Conservation (phyloP, 1,284 basidiomycete species). For the Coniferiporia sulphurascens region DNA sequence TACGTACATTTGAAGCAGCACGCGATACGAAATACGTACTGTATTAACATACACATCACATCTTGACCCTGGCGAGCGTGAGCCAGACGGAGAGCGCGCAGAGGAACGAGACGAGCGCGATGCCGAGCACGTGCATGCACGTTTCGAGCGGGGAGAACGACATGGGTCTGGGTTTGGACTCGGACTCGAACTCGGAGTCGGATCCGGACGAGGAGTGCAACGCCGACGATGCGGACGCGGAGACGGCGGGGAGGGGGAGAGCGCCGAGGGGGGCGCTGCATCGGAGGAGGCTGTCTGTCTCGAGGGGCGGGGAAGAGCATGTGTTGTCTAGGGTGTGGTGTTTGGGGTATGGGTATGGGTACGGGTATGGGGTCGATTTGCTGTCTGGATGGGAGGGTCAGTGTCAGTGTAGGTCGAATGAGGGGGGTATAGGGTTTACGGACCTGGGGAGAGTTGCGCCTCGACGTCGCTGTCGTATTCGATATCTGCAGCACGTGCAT, state of each 20-base stretch:
- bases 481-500: neutral
- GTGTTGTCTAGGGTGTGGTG: neutral
- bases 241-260: neutral
- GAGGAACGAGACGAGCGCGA: neutral
- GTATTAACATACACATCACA: neutral
- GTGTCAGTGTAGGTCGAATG: neutral
- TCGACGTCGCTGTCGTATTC: neutral
- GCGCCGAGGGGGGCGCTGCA: neutral
- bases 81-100: constrained; percentile 14
- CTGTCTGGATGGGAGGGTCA: neutral
- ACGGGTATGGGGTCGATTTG: neutral
- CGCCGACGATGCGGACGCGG: neutral
- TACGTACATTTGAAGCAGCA: too few relatives aligned
- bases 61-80: constrained; percentile 9
- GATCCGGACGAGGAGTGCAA: too few relatives aligned
- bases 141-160: constrained; percentile 9
- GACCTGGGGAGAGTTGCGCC: neutral
- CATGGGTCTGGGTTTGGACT: neutral
- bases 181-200: too few relatives aligned
- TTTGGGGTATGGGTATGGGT: neutral
- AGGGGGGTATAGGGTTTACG: neutral
- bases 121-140: neutral
- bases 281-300: constrained; percentile 2
- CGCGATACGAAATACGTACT: too few relatives aligned
- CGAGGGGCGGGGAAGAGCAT: neutral